These are phyloP conservation scores for Zoysia pacifica DNA, from an alignment of 176 grass and related monocot species.

Conservation along the genomic window DNA sequence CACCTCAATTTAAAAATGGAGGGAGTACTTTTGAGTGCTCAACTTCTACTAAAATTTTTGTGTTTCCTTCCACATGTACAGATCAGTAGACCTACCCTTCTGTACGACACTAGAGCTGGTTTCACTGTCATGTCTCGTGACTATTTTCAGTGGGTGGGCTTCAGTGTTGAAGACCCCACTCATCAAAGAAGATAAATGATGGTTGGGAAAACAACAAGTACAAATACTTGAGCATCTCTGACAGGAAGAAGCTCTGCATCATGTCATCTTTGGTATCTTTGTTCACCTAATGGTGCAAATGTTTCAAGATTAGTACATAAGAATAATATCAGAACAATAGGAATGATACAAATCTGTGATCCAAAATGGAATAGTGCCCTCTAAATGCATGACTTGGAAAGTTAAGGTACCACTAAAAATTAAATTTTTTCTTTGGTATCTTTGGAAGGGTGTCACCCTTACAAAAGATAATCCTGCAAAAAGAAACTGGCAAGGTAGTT, in stretches of 20 bases:
- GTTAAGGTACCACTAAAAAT: no score
- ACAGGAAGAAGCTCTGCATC: conserved; percentile 72
- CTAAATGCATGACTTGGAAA: no score
- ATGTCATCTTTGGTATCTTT: conserved; percentile 72
- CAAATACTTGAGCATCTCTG: conserved; percentile 64
- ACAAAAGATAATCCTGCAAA: no score
- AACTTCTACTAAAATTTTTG: conserved; percentile 20
- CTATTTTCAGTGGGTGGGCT: conserved; percentile 66
- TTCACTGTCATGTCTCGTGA: conserved; percentile 28
- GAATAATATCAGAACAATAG: conserved; percentile 5
- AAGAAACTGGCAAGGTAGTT: no score
- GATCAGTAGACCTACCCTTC: conserved; percentile 22
- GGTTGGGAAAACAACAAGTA: conserved; percentile 64
- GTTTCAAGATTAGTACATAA: conserved; percentile 11
- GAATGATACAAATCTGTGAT: background rate
- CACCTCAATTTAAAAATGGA: no score
- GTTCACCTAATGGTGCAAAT: conserved; percentile 54
- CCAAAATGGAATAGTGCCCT: no score
- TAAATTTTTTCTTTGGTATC: no score
- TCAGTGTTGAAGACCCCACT: conserved; percentile 86
- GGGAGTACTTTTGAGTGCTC: no score
- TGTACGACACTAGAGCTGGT: background rate
- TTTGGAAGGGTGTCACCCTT: no score
- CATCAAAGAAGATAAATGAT: conserved; percentile 55
- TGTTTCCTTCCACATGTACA: conserved; percentile 44